Evolutionary conservation across 352 stramenopile species (phyloP).

Genomic region (Globisporangium iwayamae): DNA sequence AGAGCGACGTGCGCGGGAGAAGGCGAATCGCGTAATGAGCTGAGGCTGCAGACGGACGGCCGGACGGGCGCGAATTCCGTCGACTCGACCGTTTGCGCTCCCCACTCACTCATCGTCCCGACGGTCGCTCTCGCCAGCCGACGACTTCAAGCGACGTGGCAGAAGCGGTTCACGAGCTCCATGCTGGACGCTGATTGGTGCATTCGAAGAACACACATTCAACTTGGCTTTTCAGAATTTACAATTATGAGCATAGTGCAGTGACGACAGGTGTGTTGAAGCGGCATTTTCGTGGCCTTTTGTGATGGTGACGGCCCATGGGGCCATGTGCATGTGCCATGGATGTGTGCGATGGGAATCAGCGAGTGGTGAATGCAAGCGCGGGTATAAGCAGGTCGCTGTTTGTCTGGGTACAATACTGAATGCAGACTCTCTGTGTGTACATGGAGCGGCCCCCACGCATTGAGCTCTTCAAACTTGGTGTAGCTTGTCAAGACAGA

Average conservation of each 20-base stretch:
- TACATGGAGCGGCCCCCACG: too few relatives aligned
- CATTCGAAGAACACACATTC: not conserved
- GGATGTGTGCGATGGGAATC: too few relatives aligned
- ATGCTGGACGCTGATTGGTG: conserved; percentile 8
- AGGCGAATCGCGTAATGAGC: conserved; percentile 12
- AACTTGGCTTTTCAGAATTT: not conserved
- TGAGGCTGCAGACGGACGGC: not conserved
- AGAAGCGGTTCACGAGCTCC: not conserved
- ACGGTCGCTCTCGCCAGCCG: not conserved
- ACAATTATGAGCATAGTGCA: too few relatives aligned
- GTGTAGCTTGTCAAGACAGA: too few relatives aligned
- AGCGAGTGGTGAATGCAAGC: too few relatives aligned
- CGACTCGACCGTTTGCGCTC: conserved; percentile 5
- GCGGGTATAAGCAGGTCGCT: too few relatives aligned
- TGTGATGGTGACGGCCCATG: not conserved
- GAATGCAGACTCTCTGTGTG: too few relatives aligned
- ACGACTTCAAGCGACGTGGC: not conserved
- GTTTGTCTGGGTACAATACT: too few relatives aligned
- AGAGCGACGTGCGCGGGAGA: conserved; percentile 4
- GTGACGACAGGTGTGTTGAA: too few relatives aligned
- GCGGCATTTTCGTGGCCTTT: not conserved
- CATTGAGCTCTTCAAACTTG: too few relatives aligned
- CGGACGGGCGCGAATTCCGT: conserved; percentile 3
- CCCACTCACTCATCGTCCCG: not conserved
- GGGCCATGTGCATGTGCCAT: not conserved